Evolutionary conservation across 164 flowering plant genomes (phyloP), one percentile per base, ranked within the genome.

Genomic region (Piper betle): DNA sequence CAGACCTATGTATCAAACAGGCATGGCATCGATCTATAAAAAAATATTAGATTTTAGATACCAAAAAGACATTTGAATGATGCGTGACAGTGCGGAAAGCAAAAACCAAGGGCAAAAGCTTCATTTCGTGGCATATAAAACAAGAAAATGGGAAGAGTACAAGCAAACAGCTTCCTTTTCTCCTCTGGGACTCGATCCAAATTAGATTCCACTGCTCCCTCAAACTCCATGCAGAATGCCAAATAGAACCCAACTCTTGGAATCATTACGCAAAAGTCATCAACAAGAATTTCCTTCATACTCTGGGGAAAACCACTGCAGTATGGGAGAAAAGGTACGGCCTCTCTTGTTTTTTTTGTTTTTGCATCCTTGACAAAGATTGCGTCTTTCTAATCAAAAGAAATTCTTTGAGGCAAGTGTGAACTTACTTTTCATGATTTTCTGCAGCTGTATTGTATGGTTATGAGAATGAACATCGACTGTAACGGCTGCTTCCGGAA

Each of bases 401-500:
- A 17, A 5, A 6, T 20, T 12, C 8, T 39, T 17, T 33, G 11
- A 4, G 3, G 52, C 9, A 46, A 0, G 0, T 9, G 37, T 33
- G 13, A 18, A 40, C 10, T 11, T 3, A 55, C 39, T 13, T 48
- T 7, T 17, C 17, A 19, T 54, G 48, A 20, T 17, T 62, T 7
- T 37, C 20, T 67, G 71, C 79, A 80, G 86, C 48, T 68, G 17
- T 77, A 68, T 59, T 83, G 85, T 74, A 82, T 90, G 92, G 80
- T 79, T 67, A 70, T 90, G 86, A 79, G 84, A 77, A 63, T 87
- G 46, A 74, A 74, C 64, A 65, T 87, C 20, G 91, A 87, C 66
- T 90, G 92, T 81, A 84, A 81, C 53, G 80, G 77, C 52, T 87
- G 97, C 48, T 85, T 73, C 71, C 75, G 80, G 64, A 87, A 83